A percentile compares a stretch with the other conserved stretches of the same genome.
phyloP scores from a whole-genome alignment of 1,284 basidiomycete species.

The Heterobasidion parviporum region DNA sequence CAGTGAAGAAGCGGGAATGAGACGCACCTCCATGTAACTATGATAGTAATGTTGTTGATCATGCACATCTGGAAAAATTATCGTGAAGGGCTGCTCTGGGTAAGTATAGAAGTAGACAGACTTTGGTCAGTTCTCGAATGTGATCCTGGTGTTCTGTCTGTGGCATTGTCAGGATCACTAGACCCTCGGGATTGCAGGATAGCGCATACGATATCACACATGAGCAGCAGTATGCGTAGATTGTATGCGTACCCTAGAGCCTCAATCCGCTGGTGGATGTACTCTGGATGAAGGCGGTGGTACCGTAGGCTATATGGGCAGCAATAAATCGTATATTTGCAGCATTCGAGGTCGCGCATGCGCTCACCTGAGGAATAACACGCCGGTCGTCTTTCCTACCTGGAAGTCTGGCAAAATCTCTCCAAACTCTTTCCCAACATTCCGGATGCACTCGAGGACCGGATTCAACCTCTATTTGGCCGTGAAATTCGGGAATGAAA shows the following conservation, averaged over 20 bases:
- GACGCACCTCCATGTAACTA: constrained; percentile 88
- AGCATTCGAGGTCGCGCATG: neutral
- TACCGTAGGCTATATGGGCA: constrained; percentile 68
- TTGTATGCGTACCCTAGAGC: constrained; percentile 78
- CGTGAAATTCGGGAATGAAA: neutral
- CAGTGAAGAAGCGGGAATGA: neutral
- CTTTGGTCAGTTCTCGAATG: constrained; percentile 90
- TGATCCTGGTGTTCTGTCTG: constrained; percentile 87
- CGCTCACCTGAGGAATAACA: constrained; percentile 79
- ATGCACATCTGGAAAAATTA: constrained; percentile 56
- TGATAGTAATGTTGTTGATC: constrained; percentile 87
- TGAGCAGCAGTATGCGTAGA: constrained; percentile 80
- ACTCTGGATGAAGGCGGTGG: constrained; percentile 96
- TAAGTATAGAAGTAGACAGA: constrained; percentile 2
- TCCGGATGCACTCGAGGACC: constrained; percentile 75
- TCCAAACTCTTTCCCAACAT: constrained; percentile 90
- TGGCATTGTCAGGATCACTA: neutral
- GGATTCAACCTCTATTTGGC: constrained; percentile 75
- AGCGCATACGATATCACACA: constrained; percentile 82
- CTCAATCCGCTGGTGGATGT: constrained; percentile 87
- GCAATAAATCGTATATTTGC: neutral
- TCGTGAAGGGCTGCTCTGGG: neutral
- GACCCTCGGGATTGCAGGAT: neutral
- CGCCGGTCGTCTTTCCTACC: constrained; percentile 92
- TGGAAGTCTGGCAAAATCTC: constrained; percentile 94